Evolutionary conservation across 768 basidiomycete species (phyloP), one percentile per base, ranked within the genome.

Genomic region (Pulveroboletus ravenelii): DNA sequence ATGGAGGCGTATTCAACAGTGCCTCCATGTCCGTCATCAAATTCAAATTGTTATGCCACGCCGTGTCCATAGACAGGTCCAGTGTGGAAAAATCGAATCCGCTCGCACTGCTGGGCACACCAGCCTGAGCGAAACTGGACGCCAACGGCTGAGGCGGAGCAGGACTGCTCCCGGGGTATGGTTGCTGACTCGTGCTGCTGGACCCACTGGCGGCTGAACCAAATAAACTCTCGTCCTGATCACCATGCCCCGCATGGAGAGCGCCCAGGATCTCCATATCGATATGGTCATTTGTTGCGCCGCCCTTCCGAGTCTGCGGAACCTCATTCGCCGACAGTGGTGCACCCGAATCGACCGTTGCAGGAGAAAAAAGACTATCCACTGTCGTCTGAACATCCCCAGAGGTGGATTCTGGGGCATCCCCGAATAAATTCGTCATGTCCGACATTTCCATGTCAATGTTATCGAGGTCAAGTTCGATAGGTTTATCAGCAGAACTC

Each of bases 401-500:
- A 9, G 75, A 59, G 14, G 60, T 55, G 6, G 72, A 53, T 35
- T 74, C 76, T 14, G 66, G 56, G 18, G 64, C 59, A 44, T 79
- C 78, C 7, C 82, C 79, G 56, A 85, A 87, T 13, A 85, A 66
- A 58, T 78, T 76, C 36, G 75, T 61, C 60, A 73, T 63, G 37
- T 60, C 62, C 35, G 71, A 54, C 74, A 83, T 83, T 61, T 82
- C 81, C 45, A 85, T 78, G 55, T 87, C 84, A 65, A 84, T 81
- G 45, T 59, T 56, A 41, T 89, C 87, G 48, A 90, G 59, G 63
- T 90, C 87, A 23, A 90, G 75, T 60, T 89, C 88, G 50, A 90
- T 89, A 17, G 89, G 87, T 63, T 87, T 86, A 63, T 91, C 88
- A 1, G 80, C 85, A 6, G 84, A 85, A 60, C 70, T 82, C 13